A percentile compares a stretch with the other conserved stretches of the same genome.
Conservation (phyloP, 441 rosid species). For the Pelargonium exstipulatum region DNA sequence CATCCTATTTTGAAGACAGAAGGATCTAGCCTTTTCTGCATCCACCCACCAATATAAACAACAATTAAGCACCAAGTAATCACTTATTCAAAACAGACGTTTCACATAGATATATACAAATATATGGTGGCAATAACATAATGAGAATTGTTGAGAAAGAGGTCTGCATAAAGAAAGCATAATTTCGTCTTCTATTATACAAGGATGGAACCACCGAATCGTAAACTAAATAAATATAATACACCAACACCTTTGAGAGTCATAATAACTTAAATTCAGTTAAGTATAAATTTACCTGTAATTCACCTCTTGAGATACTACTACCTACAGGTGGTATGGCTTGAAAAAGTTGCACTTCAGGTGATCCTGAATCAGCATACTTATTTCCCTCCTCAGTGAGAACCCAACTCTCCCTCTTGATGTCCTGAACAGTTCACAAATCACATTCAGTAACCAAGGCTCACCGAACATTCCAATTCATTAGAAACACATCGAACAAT, state of each 20-base stretch:
- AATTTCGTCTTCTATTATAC: not conserved
- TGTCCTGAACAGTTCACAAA: constrained; percentile 36
- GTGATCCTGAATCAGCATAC: constrained; percentile 68
- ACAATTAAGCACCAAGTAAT: constrained; percentile 4
- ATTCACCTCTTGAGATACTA: constrained; percentile 60
- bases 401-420: constrained; percentile 60
- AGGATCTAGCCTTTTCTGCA: constrained; percentile 68
- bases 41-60: constrained; percentile 18
- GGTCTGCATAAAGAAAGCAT: not conserved
- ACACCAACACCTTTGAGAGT: not conserved
- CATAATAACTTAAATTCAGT: not conserved
- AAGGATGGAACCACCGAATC: not conserved
- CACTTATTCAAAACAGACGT: not conserved
- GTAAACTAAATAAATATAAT: not conserved
- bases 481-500: not conserved
- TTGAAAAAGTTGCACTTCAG: constrained; percentile 69
- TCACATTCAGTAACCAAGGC: not conserved
- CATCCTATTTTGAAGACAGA: constrained; percentile 64
- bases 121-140: not conserved
- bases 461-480: too few species aligned
- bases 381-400: constrained; percentile 79
- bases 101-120: not conserved
- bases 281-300: constrained; percentile 42
- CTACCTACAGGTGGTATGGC: constrained; percentile 63
- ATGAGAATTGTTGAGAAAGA: constrained; percentile 1